phyloP scores from a whole-genome alignment of 2,329 filamentous ascomycete genomes.

The Epicoccum sorghinum region DNA sequence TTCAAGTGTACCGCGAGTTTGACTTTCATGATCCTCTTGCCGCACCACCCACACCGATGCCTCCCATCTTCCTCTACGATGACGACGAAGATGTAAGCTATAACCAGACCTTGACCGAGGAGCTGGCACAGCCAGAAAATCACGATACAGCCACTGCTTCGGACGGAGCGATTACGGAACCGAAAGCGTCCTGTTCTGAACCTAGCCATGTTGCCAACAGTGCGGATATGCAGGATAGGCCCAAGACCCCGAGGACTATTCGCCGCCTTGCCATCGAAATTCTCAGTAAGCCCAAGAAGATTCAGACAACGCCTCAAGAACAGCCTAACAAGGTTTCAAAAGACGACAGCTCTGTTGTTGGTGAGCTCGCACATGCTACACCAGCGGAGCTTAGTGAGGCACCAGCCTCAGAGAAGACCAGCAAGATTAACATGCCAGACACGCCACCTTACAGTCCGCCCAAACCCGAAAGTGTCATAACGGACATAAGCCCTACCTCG shows the following conservation, averaged over 20 bases:
- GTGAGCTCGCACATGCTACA: conserved; percentile 19
- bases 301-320: background rate
- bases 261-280: background rate
- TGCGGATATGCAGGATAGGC: background rate
- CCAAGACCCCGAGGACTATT: background rate
- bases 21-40: conserved; percentile 26
- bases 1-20: conserved; percentile 22
- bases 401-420: background rate
- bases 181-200: background rate
- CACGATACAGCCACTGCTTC: too few species aligned
- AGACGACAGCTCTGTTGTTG: conserved; percentile 7
- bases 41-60: conserved; percentile 29
- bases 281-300: background rate
- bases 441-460: conserved; percentile 8
- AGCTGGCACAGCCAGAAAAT: background rate
- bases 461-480: background rate
- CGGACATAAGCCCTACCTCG: background rate
- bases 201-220: background rate
- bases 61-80: conserved; percentile 20
- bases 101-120: background rate
- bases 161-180: background rate
- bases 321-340: conserved; percentile 5
- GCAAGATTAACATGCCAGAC: conserved; percentile 4
- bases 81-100: background rate
- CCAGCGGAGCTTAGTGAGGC: conserved; percentile 11